Evolutionary conservation across 2,329 filamentous ascomycete genomes (phyloP).

Genomic region (Endothia cerciana): DNA sequence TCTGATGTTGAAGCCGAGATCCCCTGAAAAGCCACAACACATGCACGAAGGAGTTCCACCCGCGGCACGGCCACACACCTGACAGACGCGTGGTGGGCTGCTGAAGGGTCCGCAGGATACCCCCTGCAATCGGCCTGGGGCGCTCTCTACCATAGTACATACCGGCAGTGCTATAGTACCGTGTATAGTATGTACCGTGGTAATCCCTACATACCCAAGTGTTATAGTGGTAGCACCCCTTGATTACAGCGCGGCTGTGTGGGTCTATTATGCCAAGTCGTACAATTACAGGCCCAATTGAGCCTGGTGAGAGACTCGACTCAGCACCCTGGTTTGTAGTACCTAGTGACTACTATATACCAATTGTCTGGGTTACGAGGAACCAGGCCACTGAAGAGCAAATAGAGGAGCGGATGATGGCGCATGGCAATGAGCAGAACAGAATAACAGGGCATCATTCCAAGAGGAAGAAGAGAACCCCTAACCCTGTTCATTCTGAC

Average conservation of each 20-base stretch:
- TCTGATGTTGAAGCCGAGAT: background rate
- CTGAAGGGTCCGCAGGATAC: background rate
- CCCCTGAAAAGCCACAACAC: background rate
- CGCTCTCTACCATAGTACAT: too few relatives aligned
- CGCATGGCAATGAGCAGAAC: background rate
- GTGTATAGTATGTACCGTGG: too few relatives aligned
- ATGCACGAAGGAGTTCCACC: background rate
- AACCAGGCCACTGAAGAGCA: background rate
- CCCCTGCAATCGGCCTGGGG: too few relatives aligned
- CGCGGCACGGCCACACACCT: background rate
- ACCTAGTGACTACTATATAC: too few relatives aligned
- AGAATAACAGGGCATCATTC: background rate
- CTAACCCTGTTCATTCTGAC: background rate
- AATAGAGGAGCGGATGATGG: background rate
- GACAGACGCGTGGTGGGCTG: background rate
- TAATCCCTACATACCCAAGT: too few relatives aligned
- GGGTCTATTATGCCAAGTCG: too few relatives aligned
- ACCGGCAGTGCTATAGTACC: too few relatives aligned
- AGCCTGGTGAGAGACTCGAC: background rate
- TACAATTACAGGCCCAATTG: background rate
- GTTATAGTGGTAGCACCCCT: too few relatives aligned
- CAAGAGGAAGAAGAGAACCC: background rate
- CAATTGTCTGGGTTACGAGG: background rate
- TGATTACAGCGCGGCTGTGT: background rate
- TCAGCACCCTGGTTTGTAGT: too few relatives aligned